phyloP scores from a whole-genome alignment of 768 basidiomycete genomes.

The Phylloporus rhodoxanthus region DNA sequence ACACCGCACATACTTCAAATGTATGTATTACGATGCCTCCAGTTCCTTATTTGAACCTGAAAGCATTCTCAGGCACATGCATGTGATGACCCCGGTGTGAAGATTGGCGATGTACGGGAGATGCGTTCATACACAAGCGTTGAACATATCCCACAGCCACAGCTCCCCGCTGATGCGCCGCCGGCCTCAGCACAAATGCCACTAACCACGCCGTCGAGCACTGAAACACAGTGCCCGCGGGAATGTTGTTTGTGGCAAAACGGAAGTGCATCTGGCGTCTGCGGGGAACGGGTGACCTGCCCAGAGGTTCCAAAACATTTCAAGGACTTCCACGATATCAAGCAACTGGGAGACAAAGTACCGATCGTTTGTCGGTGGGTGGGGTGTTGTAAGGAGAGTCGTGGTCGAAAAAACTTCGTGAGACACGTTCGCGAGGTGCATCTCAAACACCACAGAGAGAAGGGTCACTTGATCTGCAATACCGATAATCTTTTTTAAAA shows the following conservation, averaged over 20 bases:
- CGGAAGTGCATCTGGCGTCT: background rate
- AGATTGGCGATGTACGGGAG: too few relatives aligned
- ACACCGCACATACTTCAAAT: background rate
- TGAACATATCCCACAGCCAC: background rate
- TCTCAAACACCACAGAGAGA: background rate
- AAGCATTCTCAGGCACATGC: too few relatives aligned
- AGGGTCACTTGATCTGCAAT: background rate
- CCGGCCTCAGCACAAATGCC: background rate
- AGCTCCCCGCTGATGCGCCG: background rate
- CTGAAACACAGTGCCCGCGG: background rate
- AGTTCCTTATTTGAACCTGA: background rate
- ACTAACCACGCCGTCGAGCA: background rate
- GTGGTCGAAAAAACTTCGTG: background rate
- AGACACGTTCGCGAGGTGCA: constrained; percentile 2
- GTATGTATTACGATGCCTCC: background rate
- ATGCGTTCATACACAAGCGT: too few relatives aligned
- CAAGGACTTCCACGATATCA: background rate
- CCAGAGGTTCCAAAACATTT: background rate
- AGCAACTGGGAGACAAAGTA: rapidly evolving
- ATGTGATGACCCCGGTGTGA: too few relatives aligned
- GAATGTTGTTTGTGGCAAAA: background rate
- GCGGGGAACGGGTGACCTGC: background rate
- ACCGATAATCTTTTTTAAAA: too few relatives aligned
- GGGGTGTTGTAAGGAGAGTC: background rate
- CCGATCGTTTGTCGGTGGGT: background rate